Evolutionary conservation across 352 stramenopile genomes (phyloP).

Genomic region (Pythium grandisporangium): DNA sequence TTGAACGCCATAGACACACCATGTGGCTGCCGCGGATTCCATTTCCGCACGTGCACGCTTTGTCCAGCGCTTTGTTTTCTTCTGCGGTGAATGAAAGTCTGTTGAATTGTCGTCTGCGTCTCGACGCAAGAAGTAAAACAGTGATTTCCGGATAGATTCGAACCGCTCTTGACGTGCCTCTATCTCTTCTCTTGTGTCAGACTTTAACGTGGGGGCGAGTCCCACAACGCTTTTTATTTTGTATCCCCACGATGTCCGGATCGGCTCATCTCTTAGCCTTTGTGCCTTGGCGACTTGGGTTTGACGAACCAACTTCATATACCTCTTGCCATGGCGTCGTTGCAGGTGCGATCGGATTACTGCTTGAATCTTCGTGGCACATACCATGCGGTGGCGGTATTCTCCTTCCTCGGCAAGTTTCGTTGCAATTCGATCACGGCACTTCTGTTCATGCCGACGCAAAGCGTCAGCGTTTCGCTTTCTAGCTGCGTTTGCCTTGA

Average conservation of each 20-base stretch:
- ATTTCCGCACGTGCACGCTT: conserved; percentile 21
- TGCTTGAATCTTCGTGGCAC: conserved; percentile 17
- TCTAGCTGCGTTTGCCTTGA: conserved; percentile 35
- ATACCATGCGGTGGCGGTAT: conserved; percentile 2
- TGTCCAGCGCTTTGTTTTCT: conserved; percentile 27
- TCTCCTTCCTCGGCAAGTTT: conserved; percentile 9
- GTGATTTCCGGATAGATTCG: conserved; percentile 27
- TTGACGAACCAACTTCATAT: conserved; percentile 21
- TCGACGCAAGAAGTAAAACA: conserved; percentile 24
- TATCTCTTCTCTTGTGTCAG: conserved; percentile 47
- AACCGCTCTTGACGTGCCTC: conserved; percentile 18
- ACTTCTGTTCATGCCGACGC: conserved; percentile 22
- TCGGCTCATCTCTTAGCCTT: conserved; percentile 15
- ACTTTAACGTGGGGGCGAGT: conserved; percentile 21
- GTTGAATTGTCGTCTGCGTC: background rate
- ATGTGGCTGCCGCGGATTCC: conserved; percentile 27
- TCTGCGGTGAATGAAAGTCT: too few relatives aligned
- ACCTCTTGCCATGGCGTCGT: conserved; percentile 13
- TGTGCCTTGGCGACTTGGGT: conserved; percentile 17
- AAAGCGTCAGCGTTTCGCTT: conserved; percentile 20
- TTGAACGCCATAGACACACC: conserved; percentile 37
- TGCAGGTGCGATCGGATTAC: conserved; percentile 10
- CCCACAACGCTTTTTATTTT: conserved; percentile 14
- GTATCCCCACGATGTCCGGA: conserved; percentile 13
- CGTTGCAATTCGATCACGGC: conserved; percentile 7